Base-by-base conservation (phyloP, 2,329 filamentous ascomycete genomes). In the Aspergillus proliferans region DNA sequence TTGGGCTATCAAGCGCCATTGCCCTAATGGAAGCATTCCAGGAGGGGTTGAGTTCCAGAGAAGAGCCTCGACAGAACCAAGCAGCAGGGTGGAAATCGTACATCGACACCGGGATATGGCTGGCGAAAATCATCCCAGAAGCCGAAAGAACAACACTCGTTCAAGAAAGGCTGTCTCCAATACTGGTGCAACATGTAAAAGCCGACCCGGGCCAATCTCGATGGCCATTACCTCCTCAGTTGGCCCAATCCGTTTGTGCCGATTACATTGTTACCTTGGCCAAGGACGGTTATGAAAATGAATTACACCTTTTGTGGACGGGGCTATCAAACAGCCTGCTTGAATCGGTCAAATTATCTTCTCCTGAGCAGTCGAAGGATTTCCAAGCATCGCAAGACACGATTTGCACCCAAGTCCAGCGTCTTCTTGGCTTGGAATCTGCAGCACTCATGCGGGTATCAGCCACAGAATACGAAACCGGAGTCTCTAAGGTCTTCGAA, bases 281-380 rank as follows among this genome's bases (percentile, higher is more conserved):
- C 15, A 63, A 72, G 12, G 63, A 71, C 38, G 59, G 59, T 3
- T 67, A 83, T 3, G 66, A 77, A 0, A 57, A 71, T 3, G 71
- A 79, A 1, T 72, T 87, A 0, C 65, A 73, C 14, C 66, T 74
- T 3, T 74, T 84, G 54, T 93, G 88, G 87, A 66, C 73, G 2
- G 72, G 72, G 1, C 68, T 89, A n/a, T 79, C 81, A 0, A 71
- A 79, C 1, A 66, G 76, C 0, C 70, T 95, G n/a, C 74, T 84
- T 22, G 74, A 82, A 28, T 77, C 80, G 34, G 83, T 95, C 49
- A 84, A 83, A 47, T 80, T 81, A 5, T 94, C 89, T 0, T 77
- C 88, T 4, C 89, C 91, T 1, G 89, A 92, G 62, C 83, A 92
- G 48, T 90, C 89, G 0, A 85, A 85, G 53, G 86, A 89, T 15